phyloP scores from a whole-genome alignment of 2,329 filamentous ascomycete species.

The Lomentospora prolificans region DNA sequence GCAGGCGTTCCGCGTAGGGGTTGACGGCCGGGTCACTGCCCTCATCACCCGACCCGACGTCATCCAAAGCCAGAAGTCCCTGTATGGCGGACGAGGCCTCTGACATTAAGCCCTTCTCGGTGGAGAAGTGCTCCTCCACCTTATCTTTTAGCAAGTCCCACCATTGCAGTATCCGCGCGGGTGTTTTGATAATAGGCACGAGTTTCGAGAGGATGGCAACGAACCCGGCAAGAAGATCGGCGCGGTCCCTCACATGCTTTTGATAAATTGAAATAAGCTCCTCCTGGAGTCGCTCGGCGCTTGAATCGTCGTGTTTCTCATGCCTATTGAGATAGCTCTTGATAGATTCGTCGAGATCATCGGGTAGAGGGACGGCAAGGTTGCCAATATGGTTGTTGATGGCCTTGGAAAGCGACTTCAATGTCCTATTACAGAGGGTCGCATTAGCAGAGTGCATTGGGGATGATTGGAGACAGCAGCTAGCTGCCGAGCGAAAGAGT shows the following conservation, averaged over 20 bases:
- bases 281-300: constrained; percentile 63
- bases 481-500: too few relatives aligned
- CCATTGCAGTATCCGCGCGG: constrained; percentile 58
- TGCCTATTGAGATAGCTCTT: constrained; percentile 60
- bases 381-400: constrained; percentile 38
- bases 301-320: constrained; percentile 54
- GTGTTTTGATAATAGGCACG: constrained; percentile 52
- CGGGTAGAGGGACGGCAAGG: constrained; percentile 53
- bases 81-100: constrained; percentile 57
- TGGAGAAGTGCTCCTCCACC: constrained; percentile 35
- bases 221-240: constrained; percentile 55
- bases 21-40: constrained; percentile 31
- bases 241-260: constrained; percentile 47
- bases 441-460: not conserved
- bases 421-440: constrained; percentile 29
- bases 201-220: constrained; percentile 56
- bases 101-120: constrained; percentile 52
- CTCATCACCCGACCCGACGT: constrained; percentile 38
- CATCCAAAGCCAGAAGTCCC: constrained; percentile 53
- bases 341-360: constrained; percentile 52
- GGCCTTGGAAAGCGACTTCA: constrained; percentile 51
- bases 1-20: constrained; percentile 45
- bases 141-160: constrained; percentile 45
- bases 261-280: constrained; percentile 60
- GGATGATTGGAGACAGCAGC: too few relatives aligned